Base-by-base conservation (phyloP, 495 filamentous ascomycete genomes). In the Trichocladium antarcticum region DNA sequence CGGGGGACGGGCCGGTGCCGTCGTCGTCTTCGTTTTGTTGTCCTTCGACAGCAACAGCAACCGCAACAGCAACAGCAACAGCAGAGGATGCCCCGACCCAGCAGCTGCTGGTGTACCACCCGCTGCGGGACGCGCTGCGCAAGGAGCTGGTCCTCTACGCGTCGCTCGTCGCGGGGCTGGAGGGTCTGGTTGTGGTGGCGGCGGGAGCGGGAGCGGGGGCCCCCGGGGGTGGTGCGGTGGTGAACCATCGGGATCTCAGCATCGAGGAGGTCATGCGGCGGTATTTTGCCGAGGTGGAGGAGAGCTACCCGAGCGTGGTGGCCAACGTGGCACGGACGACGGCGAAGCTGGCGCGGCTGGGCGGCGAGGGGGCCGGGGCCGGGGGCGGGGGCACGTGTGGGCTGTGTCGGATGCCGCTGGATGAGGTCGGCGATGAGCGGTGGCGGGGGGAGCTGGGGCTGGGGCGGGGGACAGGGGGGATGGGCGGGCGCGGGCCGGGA, bases 311-410 rank as follows among this genome's bases (percentile, higher is more conserved):
- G 9, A 85, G 82, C 46, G 85, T 97, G 21, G 92, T 98, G 53
- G 81, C 87, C 14, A 98, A 98, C 59, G 92, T 97, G 9, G 87
- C 95, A 5, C 76, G 85, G 50, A 98, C 89, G 24, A 81, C 82
- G 9, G 80, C 81, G 49, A 93, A 89, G 67, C 73, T 97, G 27
- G 60, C 78, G 31, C 57, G 72, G 45, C 44, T 55, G 32, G 32
- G 21, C 8, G 47, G 28, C 1, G 39, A 21, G 4, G 47, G 14
- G 4, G 42, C 34, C 21, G 17, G 4, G 6, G 5, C 42, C 27
- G 3, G 45, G 34, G 22, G 41, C 27, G 3, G 45, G 34, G 22
- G 41, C 51, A 37, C 35, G 50, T 76, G 74, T 64, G 71, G 74
- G 20, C 50, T 78, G 48, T 78, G 71, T 59, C 66, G 68, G 44